Evolutionary conservation across 164 flowering plant genomes (phyloP).

Genomic region (Umbellularia californica): DNA sequence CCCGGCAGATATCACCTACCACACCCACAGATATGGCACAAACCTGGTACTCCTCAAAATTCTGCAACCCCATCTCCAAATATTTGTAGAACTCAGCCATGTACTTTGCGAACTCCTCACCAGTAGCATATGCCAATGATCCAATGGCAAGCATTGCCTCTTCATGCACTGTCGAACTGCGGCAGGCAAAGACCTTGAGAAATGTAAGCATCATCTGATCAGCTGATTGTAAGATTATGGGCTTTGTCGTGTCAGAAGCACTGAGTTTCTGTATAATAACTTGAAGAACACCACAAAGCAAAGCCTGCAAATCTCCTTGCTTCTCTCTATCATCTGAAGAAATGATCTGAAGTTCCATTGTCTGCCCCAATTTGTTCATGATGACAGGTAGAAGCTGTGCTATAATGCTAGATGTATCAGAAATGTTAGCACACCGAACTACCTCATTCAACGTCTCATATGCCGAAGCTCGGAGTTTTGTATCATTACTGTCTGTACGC

Average conservation of each 20-base stretch:
- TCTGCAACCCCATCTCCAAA: conserved; percentile 77
- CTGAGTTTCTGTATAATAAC: conserved; percentile 78
- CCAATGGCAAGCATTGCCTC: conserved; percentile 95
- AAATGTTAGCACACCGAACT: conserved; percentile 58
- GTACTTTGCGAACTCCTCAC: conserved; percentile 63
- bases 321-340: conserved; percentile 76
- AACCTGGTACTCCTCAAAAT: conserved; percentile 86
- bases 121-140: conserved; percentile 78
- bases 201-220: conserved; percentile 72
- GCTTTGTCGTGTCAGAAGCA: conserved; percentile 49
- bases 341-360: conserved; percentile 50
- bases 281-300: conserved; percentile 73
- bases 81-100: conserved; percentile 72
- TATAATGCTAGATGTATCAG: conserved; percentile 50
- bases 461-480: conserved; percentile 68
- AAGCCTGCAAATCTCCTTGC: conserved; percentile 75
- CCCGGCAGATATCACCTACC: conserved; percentile 80
- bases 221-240: conserved; percentile 50
- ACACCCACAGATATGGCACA: conserved; percentile 82
- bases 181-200: conserved; percentile 70
- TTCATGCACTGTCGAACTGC: conserved; percentile 82
- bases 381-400: conserved; percentile 58
- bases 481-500: conserved; percentile 53
- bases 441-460: conserved; percentile 82
- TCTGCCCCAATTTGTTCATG: conserved; percentile 59